These are phyloP conservation scores for Soucietia sequanensis DNA, from an alignment of 805 yeast species.

Conservation along the genomic window DNA sequence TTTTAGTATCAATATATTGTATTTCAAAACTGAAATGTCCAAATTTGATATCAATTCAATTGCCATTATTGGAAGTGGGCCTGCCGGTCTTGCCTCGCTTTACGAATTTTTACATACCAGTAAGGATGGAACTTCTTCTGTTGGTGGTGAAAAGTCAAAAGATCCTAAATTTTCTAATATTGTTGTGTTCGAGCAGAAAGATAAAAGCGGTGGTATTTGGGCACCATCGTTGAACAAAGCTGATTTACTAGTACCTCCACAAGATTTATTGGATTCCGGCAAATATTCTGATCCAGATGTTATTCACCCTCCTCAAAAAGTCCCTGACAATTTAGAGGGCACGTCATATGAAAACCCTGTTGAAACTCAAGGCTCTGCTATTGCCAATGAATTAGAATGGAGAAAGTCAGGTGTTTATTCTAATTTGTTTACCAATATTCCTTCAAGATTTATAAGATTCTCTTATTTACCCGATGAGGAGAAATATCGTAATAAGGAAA, in stretches of 20 bases:
- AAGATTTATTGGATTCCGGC: conserved; percentile 27
- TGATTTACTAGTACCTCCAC: conserved; percentile 27
- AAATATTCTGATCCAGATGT: conserved; percentile 32
- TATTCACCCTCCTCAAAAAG: conserved; percentile 17
- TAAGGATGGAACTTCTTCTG: conserved; percentile 24
- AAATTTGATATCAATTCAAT: conserved; percentile 16
- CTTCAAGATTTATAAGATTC: conserved; percentile 35
- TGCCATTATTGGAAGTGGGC: conserved; percentile 30
- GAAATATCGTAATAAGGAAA: conserved; percentile 16
- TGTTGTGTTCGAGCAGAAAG: conserved; percentile 45
- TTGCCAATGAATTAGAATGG: conserved; percentile 31
- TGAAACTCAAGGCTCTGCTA: conserved; percentile 4
- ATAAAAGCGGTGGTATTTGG: conserved; percentile 48
- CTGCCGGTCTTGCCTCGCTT: conserved; percentile 34
- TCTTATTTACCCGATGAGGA: conserved; percentile 29
- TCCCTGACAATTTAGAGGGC: conserved; percentile 13
- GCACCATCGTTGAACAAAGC: conserved; percentile 19
- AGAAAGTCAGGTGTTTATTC: conserved; percentile 35
- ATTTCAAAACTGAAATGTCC: conserved; percentile 10
- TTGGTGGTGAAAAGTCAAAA: conserved; percentile 13
- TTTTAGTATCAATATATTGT: too few species aligned
- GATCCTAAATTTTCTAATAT: conserved; percentile 27
- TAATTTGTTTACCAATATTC: conserved; percentile 42
- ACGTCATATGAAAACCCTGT: conserved; percentile 19
- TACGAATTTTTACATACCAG: conserved; percentile 30